Percentiles rank a stretch among this genome's conserved stretches.
These are phyloP conservation scores for Gracilaria gracilis DNA, from an alignment of 23 red algal genomes.

Conservation along the genomic window DNA sequence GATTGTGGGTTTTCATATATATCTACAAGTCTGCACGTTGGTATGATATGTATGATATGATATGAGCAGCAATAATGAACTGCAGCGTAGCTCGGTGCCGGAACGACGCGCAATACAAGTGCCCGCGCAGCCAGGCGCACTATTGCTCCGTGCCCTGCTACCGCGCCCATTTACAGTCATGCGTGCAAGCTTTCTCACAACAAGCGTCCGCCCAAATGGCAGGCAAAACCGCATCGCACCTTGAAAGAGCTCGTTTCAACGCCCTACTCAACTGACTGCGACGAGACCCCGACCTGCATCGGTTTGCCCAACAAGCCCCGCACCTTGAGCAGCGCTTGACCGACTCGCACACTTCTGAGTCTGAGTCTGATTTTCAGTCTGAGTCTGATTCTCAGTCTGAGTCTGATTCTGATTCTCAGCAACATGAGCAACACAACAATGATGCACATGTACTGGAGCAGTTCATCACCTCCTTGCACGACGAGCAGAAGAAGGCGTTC, in stretches of 20 bases:
- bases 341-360: not conserved
- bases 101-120: constrained; percentile 18
- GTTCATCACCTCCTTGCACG: constrained; percentile 12
- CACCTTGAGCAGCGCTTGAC: not conserved
- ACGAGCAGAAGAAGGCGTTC: constrained; percentile 15
- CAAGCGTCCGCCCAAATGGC: not conserved
- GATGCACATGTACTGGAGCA: constrained; percentile 38
- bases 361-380: too few species aligned
- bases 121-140: constrained; percentile 22
- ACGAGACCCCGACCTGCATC: not conserved
- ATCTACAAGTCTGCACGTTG: too few species aligned
- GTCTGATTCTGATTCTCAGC: not conserved
- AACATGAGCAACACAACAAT: not conserved
- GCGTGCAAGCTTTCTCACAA: constrained; percentile 30
- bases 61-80: not conserved
- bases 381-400: too few species aligned
- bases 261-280: not conserved
- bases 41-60: not conserved
- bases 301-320: not conserved
- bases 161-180: constrained; percentile 29
- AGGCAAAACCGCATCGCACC: constrained; percentile 1
- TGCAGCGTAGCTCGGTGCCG: constrained; percentile 12
- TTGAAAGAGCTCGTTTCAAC: constrained; percentile 25
- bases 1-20: too few species aligned
- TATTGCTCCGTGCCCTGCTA: constrained; percentile 50